phyloP scores from a whole-genome alignment of 83 land plant genomes.

The Picea mariana region DNA sequence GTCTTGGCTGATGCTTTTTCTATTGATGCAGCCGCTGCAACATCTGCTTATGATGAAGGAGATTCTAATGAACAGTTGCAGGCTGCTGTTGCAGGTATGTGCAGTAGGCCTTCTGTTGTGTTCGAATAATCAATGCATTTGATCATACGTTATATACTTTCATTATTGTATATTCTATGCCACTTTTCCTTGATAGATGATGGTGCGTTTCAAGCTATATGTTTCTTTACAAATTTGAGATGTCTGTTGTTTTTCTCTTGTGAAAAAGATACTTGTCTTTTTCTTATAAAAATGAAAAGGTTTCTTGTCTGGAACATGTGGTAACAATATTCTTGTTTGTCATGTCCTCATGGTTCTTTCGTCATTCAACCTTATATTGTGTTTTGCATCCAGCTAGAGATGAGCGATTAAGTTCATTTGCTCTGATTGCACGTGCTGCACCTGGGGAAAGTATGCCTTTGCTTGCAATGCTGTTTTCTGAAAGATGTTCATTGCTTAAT shows the following conservation, averaged over 20 bases:
- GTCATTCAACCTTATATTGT: slow-evolving; percentile 16
- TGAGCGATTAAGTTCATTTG: slow-evolving; percentile 83
- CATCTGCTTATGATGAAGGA: slow-evolving; percentile 74
- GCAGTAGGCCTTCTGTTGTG: not conserved
- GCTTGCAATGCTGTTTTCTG: slow-evolving; percentile 69
- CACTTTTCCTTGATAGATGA: not conserved
- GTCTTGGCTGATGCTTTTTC: slow-evolving; percentile 11
- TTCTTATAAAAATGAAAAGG: not conserved
- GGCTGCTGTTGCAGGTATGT: slow-evolving; percentile 75
- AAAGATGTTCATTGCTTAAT: slow-evolving; percentile 61
- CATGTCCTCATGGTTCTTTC: not conserved
- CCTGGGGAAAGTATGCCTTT: slow-evolving; percentile 63
- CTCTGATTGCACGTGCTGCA: slow-evolving; percentile 88
- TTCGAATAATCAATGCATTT: not conserved
- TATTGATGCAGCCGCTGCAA: slow-evolving; percentile 68
- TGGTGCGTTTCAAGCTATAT: not conserved
- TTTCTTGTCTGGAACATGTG: too few species aligned
- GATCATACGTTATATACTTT: not conserved
- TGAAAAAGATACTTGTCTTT: too few species aligned
- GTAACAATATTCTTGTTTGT: not conserved
- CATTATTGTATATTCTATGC: not conserved
- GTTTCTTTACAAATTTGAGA: slow-evolving; percentile 5
- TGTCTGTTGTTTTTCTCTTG: not conserved
- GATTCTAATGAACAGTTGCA: slow-evolving; percentile 61
- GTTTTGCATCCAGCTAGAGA: slow-evolving; percentile 75